Evolutionary conservation across 306 rosid species (phyloP), one percentile per base, ranked within the genome.

Genomic region (Lablab purpureus): DNA sequence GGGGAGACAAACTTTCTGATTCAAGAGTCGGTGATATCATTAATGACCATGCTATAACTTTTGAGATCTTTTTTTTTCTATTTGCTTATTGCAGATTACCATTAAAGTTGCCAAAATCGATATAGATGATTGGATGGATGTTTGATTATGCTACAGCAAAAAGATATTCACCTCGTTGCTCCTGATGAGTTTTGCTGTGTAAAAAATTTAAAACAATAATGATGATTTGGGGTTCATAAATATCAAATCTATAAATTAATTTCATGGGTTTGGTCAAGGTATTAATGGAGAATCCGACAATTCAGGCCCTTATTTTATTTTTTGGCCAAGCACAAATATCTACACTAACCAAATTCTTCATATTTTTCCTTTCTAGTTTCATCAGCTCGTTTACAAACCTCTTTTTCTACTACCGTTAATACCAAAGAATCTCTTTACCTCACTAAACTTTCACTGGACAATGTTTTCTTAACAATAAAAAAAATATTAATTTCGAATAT

Each of bases 11-110:
- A 19, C 5, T 77, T 76, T 41, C 34, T 40, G 30, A 23, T 69
- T 70, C 22, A 75, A 67, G 63, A 49, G 47, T 32, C 18, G 64
- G 9, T 75, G 67, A 59, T 55, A 23, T 58, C 56, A 56, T 74
- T 74, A 32, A 74, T 74, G 43, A 45, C 6, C 9, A 58, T n/a
- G n/a, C n/a, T n/a, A n/a, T 46, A 67, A 36, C 28, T 52, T n/a
- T n/a, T n/a, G 55, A 19, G 7, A 65, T 49, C 28, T 1, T 60
- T 17, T 7, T 23, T 10, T 13, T n/a, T 6, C 22, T 58, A 23
- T 69, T 30, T 32, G 73, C 32, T 37, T 80, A 18, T 18, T 18
- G 19, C 1, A 66, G 36, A 72, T 80, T 51, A 47, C 55, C 15
- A 13, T 70, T 45, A 79, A 70, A 58, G 23, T 58, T 10, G 21